phyloP scores from a whole-genome alignment of 192 early-diverging fungal species.

The Mortierella hygrophila region DNA sequence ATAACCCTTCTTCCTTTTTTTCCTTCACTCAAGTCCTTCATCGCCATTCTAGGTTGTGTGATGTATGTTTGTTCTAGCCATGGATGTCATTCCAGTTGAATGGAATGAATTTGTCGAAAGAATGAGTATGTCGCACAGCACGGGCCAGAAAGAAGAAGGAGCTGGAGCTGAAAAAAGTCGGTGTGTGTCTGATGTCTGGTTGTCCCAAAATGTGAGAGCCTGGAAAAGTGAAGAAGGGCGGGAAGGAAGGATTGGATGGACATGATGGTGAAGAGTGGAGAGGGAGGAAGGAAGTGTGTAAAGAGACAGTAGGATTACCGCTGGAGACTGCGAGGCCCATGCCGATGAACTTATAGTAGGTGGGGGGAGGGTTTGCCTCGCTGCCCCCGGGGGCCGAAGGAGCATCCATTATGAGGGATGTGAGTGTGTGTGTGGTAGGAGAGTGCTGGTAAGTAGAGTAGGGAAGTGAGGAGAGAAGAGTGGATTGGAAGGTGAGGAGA shows the following conservation, averaged over 20 bases:
- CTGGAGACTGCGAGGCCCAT: constrained; percentile 82
- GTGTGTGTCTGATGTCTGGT: too few species aligned
- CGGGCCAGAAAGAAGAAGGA: neutral
- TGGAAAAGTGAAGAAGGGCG: neutral
- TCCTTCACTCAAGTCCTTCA: neutral
- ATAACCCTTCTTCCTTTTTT: neutral
- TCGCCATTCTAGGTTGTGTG: neutral
- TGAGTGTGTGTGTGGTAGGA: neutral
- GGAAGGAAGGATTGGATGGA: neutral
- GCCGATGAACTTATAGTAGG: constrained; percentile 81
- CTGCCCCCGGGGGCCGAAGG: constrained; percentile 1
- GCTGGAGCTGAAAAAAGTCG: neutral
- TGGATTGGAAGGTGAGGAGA: neutral
- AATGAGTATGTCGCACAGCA: neutral
- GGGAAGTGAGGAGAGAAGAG: neutral
- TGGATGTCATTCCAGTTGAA: neutral
- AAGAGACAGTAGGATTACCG: constrained; percentile 43
- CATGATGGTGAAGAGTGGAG: neutral
- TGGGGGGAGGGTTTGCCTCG: constrained; percentile 27
- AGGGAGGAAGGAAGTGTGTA: neutral
- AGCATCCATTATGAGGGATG: constrained; percentile 12
- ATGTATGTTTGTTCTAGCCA: neutral
- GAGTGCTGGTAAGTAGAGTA: neutral
- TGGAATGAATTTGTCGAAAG: too few species aligned
- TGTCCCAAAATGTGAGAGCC: neutral